Percentiles rank a stretch among this genome's conserved stretches.
Conservation (phyloP, 129 eudicot genomes). For the carrot (Daucus carota) region DNA sequence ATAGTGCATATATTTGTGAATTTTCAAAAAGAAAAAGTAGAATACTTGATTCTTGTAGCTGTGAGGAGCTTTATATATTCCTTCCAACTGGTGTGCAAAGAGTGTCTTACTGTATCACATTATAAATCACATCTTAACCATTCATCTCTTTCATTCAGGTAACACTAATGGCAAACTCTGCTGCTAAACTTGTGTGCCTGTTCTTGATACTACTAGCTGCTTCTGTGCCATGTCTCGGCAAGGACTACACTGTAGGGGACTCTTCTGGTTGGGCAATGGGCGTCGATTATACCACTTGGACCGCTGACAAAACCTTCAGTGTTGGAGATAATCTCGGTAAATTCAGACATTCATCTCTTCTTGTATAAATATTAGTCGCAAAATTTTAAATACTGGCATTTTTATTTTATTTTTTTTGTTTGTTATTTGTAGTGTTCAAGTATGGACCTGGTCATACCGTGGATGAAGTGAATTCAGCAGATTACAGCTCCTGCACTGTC, state of each 20-base stretch:
- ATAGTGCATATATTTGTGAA: too few species aligned
- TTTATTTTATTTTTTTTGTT: too few species aligned
- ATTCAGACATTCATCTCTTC: background rate
- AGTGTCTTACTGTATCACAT: background rate
- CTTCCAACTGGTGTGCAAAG: too few species aligned
- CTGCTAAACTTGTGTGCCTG: background rate
- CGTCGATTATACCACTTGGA: slow-evolving; percentile 42
- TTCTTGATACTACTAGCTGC: slow-evolving; percentile 7
- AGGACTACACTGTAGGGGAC: slow-evolving; percentile 46
- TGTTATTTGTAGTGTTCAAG: slow-evolving; percentile 46
- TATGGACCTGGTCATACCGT: slow-evolving; percentile 65
- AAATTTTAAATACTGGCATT: background rate
- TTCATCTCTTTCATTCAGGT: background rate
- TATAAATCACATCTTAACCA: background rate
- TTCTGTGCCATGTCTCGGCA: slow-evolving; percentile 21
- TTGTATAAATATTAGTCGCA: background rate
- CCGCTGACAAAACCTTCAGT: slow-evolving; percentile 28
- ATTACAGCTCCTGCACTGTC: slow-evolving; percentile 49
- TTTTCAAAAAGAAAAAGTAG: too few species aligned
- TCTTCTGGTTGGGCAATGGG: slow-evolving; percentile 40
- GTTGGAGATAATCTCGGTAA: slow-evolving; percentile 51
- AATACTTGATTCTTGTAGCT: too few species aligned
- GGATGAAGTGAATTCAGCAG: slow-evolving; percentile 54
- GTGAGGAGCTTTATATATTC: too few species aligned
- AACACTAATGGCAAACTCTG: slow-evolving; percentile 10